Conservation (phyloP, 371 early-diverging fungal species). For the Nematocida major region DNA sequence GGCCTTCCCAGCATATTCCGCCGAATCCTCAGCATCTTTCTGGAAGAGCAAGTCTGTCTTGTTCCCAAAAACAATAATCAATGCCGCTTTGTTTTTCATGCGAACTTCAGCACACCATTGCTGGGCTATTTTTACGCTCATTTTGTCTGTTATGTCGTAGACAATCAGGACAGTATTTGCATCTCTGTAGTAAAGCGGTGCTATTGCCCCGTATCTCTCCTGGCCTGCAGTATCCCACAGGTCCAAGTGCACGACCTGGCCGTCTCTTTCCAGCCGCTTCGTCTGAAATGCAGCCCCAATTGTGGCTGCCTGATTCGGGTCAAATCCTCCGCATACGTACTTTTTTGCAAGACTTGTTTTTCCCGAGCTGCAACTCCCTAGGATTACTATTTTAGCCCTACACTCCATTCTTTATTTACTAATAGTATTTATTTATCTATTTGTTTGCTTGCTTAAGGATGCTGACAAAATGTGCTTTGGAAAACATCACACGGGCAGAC, state of each 20-base stretch:
- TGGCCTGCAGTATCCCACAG: conserved; percentile 84
- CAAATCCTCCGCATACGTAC: conserved; percentile 92
- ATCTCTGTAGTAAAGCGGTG: conserved; percentile 87
- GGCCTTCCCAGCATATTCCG: neutral
- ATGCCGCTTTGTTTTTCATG: conserved; percentile 76
- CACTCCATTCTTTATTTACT: conserved; percentile 54
- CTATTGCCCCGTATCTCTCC: conserved; percentile 84
- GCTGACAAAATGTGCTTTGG: conserved; percentile 32
- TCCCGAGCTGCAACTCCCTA: conserved; percentile 64
- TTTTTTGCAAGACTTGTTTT: conserved; percentile 66
- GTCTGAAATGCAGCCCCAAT: conserved; percentile 99
- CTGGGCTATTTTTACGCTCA: conserved; percentile 77
- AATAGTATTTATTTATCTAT: conserved; percentile 44
- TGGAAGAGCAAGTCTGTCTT: conserved; percentile 35
- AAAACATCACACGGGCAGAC: conserved; percentile 47
- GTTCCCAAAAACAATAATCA: conserved; percentile 58
- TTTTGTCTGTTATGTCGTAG: conserved; percentile 87
- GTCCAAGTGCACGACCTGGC: conserved; percentile 78
- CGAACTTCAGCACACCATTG: conserved; percentile 84
- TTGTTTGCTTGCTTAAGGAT: conserved; percentile 35
- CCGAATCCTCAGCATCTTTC: neutral
- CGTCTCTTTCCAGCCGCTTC: conserved; percentile 77
- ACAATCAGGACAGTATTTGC: conserved; percentile 83
- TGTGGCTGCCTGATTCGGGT: conserved; percentile 93
- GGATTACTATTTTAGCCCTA: conserved; percentile 64